A percentile compares a stretch with the other conserved stretches of the same genome.
Conservation (phyloP, 306 rosid species). For the Rosa multiflora region DNA sequence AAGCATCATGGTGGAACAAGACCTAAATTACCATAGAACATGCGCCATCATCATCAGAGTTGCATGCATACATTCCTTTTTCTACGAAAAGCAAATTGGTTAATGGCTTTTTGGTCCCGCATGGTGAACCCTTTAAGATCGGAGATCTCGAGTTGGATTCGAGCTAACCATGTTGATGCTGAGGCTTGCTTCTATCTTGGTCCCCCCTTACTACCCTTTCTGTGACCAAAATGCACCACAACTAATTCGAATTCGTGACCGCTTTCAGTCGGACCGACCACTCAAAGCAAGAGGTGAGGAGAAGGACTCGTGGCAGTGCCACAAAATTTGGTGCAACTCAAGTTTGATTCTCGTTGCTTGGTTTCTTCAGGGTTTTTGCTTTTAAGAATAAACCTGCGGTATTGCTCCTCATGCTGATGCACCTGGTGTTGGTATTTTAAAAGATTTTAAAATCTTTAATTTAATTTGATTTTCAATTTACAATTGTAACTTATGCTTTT, state of each 20-base stretch:
- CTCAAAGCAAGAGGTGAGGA: neutral
- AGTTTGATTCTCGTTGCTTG: neutral
- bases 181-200: neutral
- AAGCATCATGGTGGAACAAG: neutral
- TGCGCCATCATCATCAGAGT: constrained; percentile 1
- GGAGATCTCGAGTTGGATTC: neutral
- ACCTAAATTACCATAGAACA: constrained; percentile 1
- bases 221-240: neutral
- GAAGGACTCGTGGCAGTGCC: neutral
- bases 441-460: too few species aligned
- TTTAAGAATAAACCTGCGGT: too few species aligned
- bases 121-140: neutral
- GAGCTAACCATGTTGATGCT: constrained; percentile 1
- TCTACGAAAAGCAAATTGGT: neutral
- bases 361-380: too few species aligned
- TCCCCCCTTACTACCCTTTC: neutral
- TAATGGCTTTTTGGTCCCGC: constrained; percentile 5
- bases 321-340: neutral
- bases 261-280: neutral
- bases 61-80: neutral
- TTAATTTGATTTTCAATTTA: too few species aligned
- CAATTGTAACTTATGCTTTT: too few species aligned
- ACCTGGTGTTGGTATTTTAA: too few species aligned
- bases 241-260: neutral
- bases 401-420: too few species aligned